These are phyloP conservation scores for Aspergillus panamensis DNA, from an alignment of 495 filamentous ascomycete species.

Conservation along the genomic window DNA sequence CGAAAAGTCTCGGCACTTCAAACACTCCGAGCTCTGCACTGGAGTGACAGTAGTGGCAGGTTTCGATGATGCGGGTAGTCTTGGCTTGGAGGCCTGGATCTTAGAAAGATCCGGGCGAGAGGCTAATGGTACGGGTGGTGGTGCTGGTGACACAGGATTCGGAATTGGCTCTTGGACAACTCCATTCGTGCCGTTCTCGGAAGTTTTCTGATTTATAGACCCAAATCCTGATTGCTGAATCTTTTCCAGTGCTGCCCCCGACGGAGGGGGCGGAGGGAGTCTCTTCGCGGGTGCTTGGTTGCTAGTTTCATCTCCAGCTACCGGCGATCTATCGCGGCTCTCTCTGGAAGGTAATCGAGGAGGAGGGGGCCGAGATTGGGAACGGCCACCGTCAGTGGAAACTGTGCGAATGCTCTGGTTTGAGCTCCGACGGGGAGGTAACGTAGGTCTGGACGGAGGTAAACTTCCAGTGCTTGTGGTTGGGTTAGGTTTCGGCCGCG, in stretches of 20 bases:
- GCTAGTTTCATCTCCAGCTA: conserved; percentile 15
- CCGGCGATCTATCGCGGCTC: conserved; percentile 20
- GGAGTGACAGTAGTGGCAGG: conserved; percentile 15
- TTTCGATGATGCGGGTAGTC: conserved; percentile 23
- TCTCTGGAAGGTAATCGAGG: conserved; percentile 36
- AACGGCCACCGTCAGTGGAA: conserved; percentile 7
- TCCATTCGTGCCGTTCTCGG: conserved; percentile 16
- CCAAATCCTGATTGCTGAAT: conserved; percentile 39
- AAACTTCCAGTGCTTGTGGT: conserved; percentile 20
- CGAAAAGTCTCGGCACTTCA: conserved; percentile 84
- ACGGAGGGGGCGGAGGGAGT: conserved; percentile 36
- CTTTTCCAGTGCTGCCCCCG: conserved; percentile 28
- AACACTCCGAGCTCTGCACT: conserved; percentile 49
- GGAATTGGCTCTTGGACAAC: conserved; percentile 12
- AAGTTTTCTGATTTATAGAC: conserved; percentile 32
- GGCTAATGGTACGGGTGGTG: conserved; percentile 55
- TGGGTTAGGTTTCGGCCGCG: conserved; percentile 26
- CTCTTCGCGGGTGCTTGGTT: conserved; percentile 25
- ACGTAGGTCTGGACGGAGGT: conserved; percentile 13
- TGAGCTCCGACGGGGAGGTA: conserved; percentile 22
- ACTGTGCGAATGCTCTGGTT: conserved; percentile 11
- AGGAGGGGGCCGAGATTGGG: conserved; percentile 14
- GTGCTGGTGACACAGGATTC: conserved; percentile 47
- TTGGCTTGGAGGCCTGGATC: conserved; percentile 53
- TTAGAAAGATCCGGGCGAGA: conserved; percentile 58